phyloP scores from a whole-genome alignment of 176 grass and related monocot genomes.

The Hyparrhenia diplandra region DNA sequence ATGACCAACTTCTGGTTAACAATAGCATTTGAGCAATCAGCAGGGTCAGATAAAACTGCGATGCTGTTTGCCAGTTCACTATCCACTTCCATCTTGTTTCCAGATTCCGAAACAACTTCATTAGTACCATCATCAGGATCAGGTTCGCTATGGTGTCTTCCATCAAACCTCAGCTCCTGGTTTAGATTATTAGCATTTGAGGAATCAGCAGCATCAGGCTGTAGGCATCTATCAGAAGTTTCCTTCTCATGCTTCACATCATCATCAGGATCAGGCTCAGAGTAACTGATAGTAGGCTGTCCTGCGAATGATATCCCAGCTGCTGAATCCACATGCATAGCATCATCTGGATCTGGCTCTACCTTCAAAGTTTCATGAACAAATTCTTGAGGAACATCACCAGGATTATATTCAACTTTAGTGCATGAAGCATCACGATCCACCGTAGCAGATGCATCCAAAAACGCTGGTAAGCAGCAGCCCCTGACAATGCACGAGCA shows the following conservation, averaged over 20 bases:
- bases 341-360: conserved; percentile 39
- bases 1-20: conserved; percentile 11
- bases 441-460: conserved; percentile 31
- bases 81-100: conserved; percentile 34
- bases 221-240: conserved; percentile 7
- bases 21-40: conserved; percentile 43
- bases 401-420: conserved; percentile 33
- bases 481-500: conserved; percentile 53
- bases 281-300: conserved; percentile 16
- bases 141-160: conserved; percentile 18
- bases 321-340: conserved; percentile 19
- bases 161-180: background rate
- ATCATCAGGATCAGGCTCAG: conserved; percentile 40
- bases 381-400: conserved; percentile 14
- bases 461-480: conserved; percentile 71
- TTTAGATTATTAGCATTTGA: conserved; percentile 31
- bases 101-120: conserved; percentile 17
- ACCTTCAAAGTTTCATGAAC: background rate
- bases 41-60: conserved; percentile 23
- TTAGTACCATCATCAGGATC: conserved; percentile 35
- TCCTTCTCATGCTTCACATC: background rate
- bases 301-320: background rate
- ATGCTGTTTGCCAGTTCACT: conserved; percentile 1
- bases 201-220: conserved; percentile 51
- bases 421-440: background rate